Evolutionary conservation across 106 monocot genomes (phyloP).

Genomic region (Phalaenopsis aphrodite): DNA sequence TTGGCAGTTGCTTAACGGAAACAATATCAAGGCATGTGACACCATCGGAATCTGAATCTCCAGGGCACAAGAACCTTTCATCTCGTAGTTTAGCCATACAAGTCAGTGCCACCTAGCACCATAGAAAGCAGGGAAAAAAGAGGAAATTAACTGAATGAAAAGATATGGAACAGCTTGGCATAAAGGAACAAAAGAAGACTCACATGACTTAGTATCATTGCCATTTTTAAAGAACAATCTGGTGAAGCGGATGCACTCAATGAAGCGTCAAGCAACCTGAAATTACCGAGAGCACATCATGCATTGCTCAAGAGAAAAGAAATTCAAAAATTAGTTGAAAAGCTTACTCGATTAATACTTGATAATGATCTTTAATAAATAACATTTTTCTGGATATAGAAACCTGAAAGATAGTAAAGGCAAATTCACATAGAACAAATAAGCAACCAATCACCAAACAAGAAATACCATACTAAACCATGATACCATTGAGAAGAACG

Average conservation of each 20-base stretch:
- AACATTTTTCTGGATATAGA: conserved; percentile 85
- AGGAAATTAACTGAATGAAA: conserved; percentile 1
- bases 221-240: conserved; percentile 95
- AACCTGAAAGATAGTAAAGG: conserved; percentile 40
- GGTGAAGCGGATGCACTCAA: conserved; percentile 70
- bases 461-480: neutral
- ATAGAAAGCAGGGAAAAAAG: conserved; percentile 6
- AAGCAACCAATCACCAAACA: neutral
- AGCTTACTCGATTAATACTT: conserved; percentile 75
- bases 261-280: conserved; percentile 83
- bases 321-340: neutral
- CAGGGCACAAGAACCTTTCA: conserved; percentile 79
- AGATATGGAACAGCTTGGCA: neutral
- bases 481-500: conserved; percentile 2
- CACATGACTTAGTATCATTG: conserved; percentile 70
- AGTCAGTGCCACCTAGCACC: conserved; percentile 75
- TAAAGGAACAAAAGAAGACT: conserved; percentile 9
- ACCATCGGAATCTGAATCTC: conserved; percentile 62
- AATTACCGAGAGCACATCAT: neutral
- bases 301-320: neutral
- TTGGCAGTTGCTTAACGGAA: conserved; percentile 63
- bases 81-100: conserved; percentile 92
- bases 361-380: conserved; percentile 71
- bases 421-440: neutral
- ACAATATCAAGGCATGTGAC: conserved; percentile 84